These are phyloP conservation scores for Hypoxylon sp. DNA, from an alignment of 2,329 filamentous ascomycete species.

Conservation along the genomic window DNA sequence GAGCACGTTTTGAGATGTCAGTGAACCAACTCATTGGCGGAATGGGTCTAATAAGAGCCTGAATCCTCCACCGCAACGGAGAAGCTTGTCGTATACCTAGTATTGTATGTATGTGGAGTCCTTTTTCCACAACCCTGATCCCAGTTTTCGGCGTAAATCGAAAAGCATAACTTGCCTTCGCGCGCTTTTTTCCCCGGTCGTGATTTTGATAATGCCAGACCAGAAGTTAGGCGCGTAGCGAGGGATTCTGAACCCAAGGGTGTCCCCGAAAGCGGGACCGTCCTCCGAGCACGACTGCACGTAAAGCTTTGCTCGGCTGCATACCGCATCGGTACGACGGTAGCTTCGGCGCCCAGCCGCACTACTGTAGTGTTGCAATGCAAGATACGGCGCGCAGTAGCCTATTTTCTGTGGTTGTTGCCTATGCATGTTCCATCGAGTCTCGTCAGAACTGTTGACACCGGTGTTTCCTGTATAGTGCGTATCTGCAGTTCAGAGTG, in stretches of 20 bases:
- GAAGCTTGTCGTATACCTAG: constrained; percentile 42
- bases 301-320: constrained; percentile 30
- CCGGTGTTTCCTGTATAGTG: constrained; percentile 36
- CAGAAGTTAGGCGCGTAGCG: constrained; percentile 1
- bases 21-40: constrained; percentile 17
- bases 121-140: constrained; percentile 26
- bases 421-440: constrained; percentile 19
- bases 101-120: constrained; percentile 38
- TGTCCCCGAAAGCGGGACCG: constrained; percentile 30
- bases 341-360: constrained; percentile 37
- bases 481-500: constrained; percentile 15
- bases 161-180: constrained; percentile 24
- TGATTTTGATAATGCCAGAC: constrained; percentile 18
- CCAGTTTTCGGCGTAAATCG: constrained; percentile 32
- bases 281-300: constrained; percentile 25
- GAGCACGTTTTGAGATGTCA: constrained; percentile 81
- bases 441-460: constrained; percentile 27
- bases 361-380: constrained; percentile 35
- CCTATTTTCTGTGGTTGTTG: constrained; percentile 27
- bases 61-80: constrained; percentile 34
- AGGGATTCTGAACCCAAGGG: constrained; percentile 12
- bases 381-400: constrained; percentile 37
- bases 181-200: constrained; percentile 7
- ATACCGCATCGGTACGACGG: constrained; percentile 36
- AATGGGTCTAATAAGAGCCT: constrained; percentile 31